Percentiles rank a stretch among this genome's conserved stretches.
Evolutionary conservation across 1,284 basidiomycete genomes (phyloP).

Genomic region (Cutaneotrichosporon sp.): DNA sequence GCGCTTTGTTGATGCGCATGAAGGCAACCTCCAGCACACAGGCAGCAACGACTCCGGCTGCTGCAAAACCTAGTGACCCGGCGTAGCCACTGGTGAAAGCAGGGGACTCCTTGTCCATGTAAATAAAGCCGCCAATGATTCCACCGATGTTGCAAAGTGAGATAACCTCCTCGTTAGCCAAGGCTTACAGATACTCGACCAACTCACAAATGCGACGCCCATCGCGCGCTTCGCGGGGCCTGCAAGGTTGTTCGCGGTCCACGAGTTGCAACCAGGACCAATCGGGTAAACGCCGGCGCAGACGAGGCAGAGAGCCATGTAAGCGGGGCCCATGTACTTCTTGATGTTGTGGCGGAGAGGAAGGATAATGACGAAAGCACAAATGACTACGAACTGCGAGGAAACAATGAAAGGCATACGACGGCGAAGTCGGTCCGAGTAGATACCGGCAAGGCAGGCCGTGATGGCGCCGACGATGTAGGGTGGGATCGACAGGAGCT

Average conservation of each 20-base stretch:
- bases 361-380: conserved; percentile 20
- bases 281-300: conserved; percentile 31
- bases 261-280: conserved; percentile 25
- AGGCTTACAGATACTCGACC: too few species aligned
- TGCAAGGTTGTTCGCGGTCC: conserved; percentile 29
- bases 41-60: conserved; percentile 15
- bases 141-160: conserved; percentile 28
- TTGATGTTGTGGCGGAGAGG: conserved; percentile 2
- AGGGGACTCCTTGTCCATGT: conserved; percentile 5
- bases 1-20: conserved; percentile 23
- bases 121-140: conserved; percentile 22
- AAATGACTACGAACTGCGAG: conserved; percentile 7
- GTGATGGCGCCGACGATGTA: conserved; percentile 25
- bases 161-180: too few species aligned
- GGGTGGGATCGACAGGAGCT: conserved; percentile 34
- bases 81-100: conserved; percentile 31
- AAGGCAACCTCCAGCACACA: conserved; percentile 11
- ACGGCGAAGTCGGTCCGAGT: conserved; percentile 17
- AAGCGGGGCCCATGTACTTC: conserved; percentile 23
- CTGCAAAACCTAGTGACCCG: conserved; percentile 25
- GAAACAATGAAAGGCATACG: conserved; percentile 22
- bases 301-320: conserved; percentile 23
- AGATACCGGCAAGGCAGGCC: conserved; percentile 20
- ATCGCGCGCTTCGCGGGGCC: conserved; percentile 32
- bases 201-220: conserved; percentile 28